Conservation (phyloP, 768 basidiomycete species). For the Clitopilus passeckerianus region DNA sequence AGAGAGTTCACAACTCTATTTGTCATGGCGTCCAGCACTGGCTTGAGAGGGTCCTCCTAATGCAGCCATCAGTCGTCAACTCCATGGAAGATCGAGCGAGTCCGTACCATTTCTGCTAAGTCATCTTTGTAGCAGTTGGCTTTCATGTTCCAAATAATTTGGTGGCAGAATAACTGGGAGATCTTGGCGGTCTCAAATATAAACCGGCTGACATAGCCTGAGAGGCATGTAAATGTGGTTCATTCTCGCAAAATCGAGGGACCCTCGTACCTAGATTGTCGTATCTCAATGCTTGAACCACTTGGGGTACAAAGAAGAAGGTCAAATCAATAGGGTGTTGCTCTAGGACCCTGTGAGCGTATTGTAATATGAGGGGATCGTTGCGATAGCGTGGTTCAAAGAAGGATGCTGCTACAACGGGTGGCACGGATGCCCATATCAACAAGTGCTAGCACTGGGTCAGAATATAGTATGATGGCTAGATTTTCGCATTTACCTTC, state of each 20-base stretch:
- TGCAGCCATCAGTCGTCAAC: background rate
- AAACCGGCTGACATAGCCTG: constrained; percentile 92
- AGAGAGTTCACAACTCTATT: constrained; percentile 75
- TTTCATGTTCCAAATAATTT: constrained; percentile 99
- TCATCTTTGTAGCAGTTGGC: constrained; percentile 97
- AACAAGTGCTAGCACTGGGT: constrained; percentile 61
- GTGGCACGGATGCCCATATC: constrained; percentile 86
- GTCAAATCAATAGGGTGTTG: constrained; percentile 93
- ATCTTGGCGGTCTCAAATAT: constrained; percentile 97
- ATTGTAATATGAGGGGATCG: constrained; percentile 87
- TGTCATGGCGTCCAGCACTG: constrained; percentile 85
- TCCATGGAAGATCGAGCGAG: constrained; percentile 3
- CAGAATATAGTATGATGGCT: background rate
- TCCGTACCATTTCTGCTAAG: constrained; percentile 68
- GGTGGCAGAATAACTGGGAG: constrained; percentile 96
- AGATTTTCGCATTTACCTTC: constrained; percentile 42
- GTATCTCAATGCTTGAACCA: constrained; percentile 91
- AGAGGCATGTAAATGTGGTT: background rate
- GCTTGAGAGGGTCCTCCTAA: constrained; percentile 95
- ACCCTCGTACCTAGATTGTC: constrained; percentile 71
- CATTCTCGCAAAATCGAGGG: background rate
- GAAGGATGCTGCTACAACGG: constrained; percentile 73
- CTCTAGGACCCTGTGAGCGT: constrained; percentile 91
- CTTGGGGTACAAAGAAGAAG: constrained; percentile 99
- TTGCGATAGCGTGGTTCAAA: constrained; percentile 83